Percentiles rank a stretch among this genome's conserved stretches.
Conservation (phyloP, 768 basidiomycete genomes). For the Exidia glandulosa region DNA sequence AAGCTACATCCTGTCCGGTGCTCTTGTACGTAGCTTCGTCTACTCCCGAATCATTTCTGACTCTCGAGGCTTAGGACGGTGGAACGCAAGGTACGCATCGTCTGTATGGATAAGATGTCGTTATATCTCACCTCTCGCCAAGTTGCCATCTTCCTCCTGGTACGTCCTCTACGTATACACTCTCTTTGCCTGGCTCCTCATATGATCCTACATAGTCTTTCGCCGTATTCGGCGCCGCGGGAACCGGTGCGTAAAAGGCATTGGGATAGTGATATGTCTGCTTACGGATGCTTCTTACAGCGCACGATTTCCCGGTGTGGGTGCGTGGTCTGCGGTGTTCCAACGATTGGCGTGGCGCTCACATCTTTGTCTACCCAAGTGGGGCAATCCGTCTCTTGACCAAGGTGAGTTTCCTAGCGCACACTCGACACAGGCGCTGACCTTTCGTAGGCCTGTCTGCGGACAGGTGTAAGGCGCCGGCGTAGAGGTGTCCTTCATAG, state of each 20-base stretch:
- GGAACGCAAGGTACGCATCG: conserved; percentile 20
- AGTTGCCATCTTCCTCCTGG: conserved; percentile 12
- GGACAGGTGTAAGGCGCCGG: not conserved
- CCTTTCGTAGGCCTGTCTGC: not conserved
- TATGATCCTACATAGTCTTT: conserved; percentile 9
- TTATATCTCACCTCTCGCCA: not conserved
- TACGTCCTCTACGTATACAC: not conserved
- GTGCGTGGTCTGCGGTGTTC: conserved; percentile 4
- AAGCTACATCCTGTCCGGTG: conserved; percentile 30
- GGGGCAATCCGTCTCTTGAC: conserved; percentile 13
- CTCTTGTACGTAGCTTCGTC: conserved; percentile 11
- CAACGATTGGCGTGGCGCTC: not conserved
- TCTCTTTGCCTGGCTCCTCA: conserved; percentile 10
- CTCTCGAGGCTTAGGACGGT: conserved; percentile 16
- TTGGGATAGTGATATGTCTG: not conserved
- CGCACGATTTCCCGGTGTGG: conserved; percentile 11
- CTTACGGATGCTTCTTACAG: not conserved
- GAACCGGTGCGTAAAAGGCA: conserved; percentile 4
- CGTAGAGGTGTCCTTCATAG: too few species aligned
- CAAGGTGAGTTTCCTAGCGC: not conserved
- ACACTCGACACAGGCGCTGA: not conserved
- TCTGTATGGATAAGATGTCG: not conserved
- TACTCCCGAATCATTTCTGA: not conserved
- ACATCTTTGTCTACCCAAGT: conserved; percentile 4
- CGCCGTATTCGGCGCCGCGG: conserved; percentile 21